Evolutionary conservation across 768 basidiomycete genomes (phyloP).

Genomic region (Psilocybe azurescens): DNA sequence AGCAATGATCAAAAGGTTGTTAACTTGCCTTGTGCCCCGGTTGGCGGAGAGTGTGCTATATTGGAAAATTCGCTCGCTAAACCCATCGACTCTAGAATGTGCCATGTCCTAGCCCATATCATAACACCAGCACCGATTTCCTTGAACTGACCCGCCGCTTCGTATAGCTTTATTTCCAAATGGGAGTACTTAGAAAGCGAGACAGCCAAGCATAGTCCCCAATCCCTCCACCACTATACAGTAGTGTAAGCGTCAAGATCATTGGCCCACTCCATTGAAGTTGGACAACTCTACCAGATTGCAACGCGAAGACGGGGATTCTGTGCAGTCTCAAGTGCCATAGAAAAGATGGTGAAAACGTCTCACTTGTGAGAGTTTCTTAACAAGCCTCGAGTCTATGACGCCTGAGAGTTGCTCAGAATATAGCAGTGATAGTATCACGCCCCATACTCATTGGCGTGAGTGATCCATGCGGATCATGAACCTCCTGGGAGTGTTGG

Average conservation of each 20-base stretch:
- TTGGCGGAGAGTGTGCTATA: constrained; percentile 39
- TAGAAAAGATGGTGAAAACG: not conserved
- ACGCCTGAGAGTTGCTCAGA: not conserved
- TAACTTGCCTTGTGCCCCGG: constrained; percentile 32
- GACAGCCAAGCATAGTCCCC: constrained; percentile 47
- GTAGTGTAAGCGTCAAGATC: not conserved
- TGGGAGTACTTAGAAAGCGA: constrained; percentile 41
- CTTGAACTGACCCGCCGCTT: constrained; percentile 49
- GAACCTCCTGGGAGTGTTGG: not conserved
- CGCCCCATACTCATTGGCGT: not conserved
- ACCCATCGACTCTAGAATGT: constrained; percentile 47
- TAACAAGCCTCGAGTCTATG: not conserved
- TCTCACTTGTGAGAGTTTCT: not conserved
- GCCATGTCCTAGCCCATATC: constrained; percentile 53
- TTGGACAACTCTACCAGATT: constrained; percentile 20
- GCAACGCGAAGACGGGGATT: constrained; percentile 20
- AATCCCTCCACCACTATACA: constrained; percentile 41
- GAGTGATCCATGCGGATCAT: not conserved
- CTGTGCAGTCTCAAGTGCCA: not conserved
- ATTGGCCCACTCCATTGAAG: not conserved
- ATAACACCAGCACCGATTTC: constrained; percentile 56
- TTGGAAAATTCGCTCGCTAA: constrained; percentile 36
- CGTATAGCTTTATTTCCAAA: constrained; percentile 50
- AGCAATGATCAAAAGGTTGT: not conserved
- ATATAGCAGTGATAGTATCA: not conserved